These are phyloP conservation scores for Naegleria gruberi DNA, from an alignment of 208 protist genomes.

Conservation along the genomic window DNA sequence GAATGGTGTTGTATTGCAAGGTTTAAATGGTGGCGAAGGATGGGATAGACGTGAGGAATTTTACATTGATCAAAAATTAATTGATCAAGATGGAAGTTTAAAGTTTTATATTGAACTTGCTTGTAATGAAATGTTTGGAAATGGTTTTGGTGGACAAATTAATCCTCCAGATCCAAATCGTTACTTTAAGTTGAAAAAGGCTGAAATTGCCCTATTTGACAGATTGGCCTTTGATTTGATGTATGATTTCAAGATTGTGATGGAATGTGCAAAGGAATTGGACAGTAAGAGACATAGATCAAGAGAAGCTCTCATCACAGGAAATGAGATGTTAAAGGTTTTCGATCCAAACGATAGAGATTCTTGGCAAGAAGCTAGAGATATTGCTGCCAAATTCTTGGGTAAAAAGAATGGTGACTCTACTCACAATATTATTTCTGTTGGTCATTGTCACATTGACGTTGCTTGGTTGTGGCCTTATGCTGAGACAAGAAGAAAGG, in stretches of 20 bases:
- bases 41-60: not conserved
- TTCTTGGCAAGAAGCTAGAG: not conserved
- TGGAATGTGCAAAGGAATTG: constrained; percentile 35
- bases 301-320: constrained; percentile 32
- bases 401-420: constrained; percentile 32
- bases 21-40: constrained; percentile 23
- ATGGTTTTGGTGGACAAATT: not conserved
- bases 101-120: constrained; percentile 46
- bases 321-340: constrained; percentile 40
- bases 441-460: constrained; percentile 55
- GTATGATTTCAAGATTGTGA: constrained; percentile 36
- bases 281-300: constrained; percentile 15
- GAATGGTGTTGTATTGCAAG: constrained; percentile 38
- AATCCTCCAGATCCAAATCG: not conserved
- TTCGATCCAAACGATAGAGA: constrained; percentile 22
- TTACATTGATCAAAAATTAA: not conserved
- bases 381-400: constrained; percentile 36
- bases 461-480: constrained; percentile 45
- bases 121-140: constrained; percentile 41
- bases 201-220: constrained; percentile 37
- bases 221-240: constrained; percentile 35
- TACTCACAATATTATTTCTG: constrained; percentile 24
- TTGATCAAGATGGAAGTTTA: not conserved
- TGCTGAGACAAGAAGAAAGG: constrained; percentile 44
- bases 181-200: not conserved